phyloP scores from a whole-genome alignment of 805 yeast species.

The Candida sphagnicola region DNA sequence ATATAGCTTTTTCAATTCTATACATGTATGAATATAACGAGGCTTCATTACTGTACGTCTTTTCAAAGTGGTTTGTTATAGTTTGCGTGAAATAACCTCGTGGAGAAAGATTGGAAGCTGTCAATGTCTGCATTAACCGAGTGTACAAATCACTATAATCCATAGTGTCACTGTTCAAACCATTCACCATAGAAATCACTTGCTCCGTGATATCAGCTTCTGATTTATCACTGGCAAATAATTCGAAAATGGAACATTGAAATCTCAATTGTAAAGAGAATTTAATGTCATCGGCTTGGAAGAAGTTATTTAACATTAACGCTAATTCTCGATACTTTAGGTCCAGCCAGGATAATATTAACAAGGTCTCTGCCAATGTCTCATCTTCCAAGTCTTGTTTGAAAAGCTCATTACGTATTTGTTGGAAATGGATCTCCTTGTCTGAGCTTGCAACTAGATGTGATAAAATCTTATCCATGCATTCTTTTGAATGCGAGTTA shows the following conservation, averaged over 20 bases:
- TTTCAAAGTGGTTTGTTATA: conserved; percentile 12
- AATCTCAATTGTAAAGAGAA: conserved; percentile 18
- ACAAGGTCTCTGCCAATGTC: conserved; percentile 15
- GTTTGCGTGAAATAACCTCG: conserved; percentile 16
- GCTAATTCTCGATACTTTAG: conserved; percentile 7
- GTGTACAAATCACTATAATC: conserved; percentile 13
- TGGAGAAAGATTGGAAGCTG: conserved; percentile 13
- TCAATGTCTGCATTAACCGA: conserved; percentile 14
- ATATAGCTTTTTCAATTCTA: conserved; percentile 25
- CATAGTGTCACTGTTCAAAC: neutral
- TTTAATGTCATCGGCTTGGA: conserved; percentile 18
- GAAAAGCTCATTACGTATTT: conserved; percentile 12
- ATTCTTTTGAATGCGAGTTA: conserved; percentile 8
- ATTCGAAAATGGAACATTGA: conserved; percentile 14
- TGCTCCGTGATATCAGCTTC: conserved; percentile 5
- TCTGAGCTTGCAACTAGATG: conserved; percentile 7
- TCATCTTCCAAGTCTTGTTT: conserved; percentile 21
- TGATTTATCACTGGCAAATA: conserved; percentile 1
- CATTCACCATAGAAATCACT: conserved; percentile 2
- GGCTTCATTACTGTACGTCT: conserved; percentile 9
- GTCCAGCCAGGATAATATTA: conserved; percentile 10
- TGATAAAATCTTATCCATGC: conserved; percentile 8
- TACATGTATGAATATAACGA: conserved; percentile 22
- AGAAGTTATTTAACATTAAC: conserved; percentile 10
- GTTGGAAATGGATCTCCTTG: conserved; percentile 6